Percentiles rank a stretch among this genome's conserved stretches.
phyloP scores from a whole-genome alignment of 129 eudicot species.

The Lonicera japonica region DNA sequence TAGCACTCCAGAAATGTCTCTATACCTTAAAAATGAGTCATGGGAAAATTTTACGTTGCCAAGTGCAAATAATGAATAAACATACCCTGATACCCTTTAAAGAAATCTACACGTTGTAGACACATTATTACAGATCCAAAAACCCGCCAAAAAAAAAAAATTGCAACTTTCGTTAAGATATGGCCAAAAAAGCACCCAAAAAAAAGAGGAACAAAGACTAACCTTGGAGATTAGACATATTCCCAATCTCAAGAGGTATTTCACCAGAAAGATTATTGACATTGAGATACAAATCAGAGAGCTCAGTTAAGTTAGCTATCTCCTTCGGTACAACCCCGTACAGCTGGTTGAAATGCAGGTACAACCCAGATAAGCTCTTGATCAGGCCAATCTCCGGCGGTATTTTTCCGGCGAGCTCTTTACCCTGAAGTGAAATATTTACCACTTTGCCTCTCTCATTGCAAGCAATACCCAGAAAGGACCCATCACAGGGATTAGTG shows the following conservation, averaged over 20 bases:
- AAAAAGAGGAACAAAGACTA: slow-evolving; percentile 15
- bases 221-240: slow-evolving; percentile 82
- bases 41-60: no score
- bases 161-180: slow-evolving; percentile 2
- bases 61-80: no score
- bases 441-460: slow-evolving; percentile 65
- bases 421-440: slow-evolving; percentile 93
- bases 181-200: slow-evolving; percentile 1
- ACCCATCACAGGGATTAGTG: slow-evolving; percentile 51
- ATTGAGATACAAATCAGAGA: slow-evolving; percentile 82
- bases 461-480: slow-evolving; percentile 82
- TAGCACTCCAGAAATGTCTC: no score
- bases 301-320: slow-evolving; percentile 64
- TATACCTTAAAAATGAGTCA: no score
- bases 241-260: slow-evolving; percentile 64
- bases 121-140: no score
- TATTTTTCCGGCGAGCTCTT: slow-evolving; percentile 67
- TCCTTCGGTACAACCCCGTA: slow-evolving; percentile 75
- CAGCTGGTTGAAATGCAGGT: slow-evolving; percentile 77
- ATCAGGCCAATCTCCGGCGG: slow-evolving; percentile 86
- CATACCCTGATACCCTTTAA: no score
- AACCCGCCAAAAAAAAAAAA: slow-evolving; percentile 7
- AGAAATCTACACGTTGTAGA: no score
- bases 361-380: slow-evolving; percentile 77
- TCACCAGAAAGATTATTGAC: slow-evolving; percentile 77